Percentiles rank a stretch among this genome's conserved stretches.
Evolutionary conservation across 768 basidiomycete genomes (phyloP).

Genomic region (Imleria badia): DNA sequence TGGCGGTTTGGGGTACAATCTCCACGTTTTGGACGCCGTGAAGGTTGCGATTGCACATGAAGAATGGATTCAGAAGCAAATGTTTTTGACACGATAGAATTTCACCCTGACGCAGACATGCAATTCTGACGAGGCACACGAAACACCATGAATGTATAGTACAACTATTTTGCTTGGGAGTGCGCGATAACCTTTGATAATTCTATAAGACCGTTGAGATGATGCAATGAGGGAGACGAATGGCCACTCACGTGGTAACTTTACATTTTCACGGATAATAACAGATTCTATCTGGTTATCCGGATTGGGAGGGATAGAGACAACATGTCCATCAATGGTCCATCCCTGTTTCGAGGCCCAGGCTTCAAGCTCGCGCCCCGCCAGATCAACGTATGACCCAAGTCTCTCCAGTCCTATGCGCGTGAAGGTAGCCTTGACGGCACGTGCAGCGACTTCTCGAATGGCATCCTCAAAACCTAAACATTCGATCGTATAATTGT

Average conservation of each 20-base stretch:
- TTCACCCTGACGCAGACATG: no score
- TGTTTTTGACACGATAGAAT: background rate
- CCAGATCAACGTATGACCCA: slow-evolving; percentile 67
- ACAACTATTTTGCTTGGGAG: slow-evolving; percentile 49
- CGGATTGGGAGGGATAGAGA: slow-evolving; percentile 74
- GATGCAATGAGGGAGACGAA: background rate
- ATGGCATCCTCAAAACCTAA: slow-evolving; percentile 84
- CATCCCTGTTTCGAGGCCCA: slow-evolving; percentile 70
- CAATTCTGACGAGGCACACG: slow-evolving; percentile 8
- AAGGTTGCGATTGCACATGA: slow-evolving; percentile 3
- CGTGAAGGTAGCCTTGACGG: slow-evolving; percentile 77
- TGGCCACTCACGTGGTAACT: slow-evolving; percentile 66
- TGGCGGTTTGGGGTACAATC: slow-evolving; percentile 78
- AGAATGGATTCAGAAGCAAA: background rate
- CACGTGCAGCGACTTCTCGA: slow-evolving; percentile 71
- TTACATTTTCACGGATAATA: slow-evolving; percentile 80
- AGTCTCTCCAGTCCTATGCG: slow-evolving; percentile 67
- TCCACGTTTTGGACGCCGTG: slow-evolving; percentile 54
- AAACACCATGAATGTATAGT: slow-evolving; percentile 1
- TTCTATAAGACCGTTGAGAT: slow-evolving; percentile 44
- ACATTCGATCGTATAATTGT: slow-evolving; percentile 85
- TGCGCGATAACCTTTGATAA: slow-evolving; percentile 76
- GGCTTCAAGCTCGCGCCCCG: slow-evolving; percentile 57
- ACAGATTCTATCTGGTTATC: slow-evolving; percentile 89
- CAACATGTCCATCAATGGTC: slow-evolving; percentile 58